Percentiles rank a stretch among this genome's conserved stretches.
phyloP scores from a whole-genome alignment of 129 eudicot species.

The Scalesia atractyloides region DNA sequence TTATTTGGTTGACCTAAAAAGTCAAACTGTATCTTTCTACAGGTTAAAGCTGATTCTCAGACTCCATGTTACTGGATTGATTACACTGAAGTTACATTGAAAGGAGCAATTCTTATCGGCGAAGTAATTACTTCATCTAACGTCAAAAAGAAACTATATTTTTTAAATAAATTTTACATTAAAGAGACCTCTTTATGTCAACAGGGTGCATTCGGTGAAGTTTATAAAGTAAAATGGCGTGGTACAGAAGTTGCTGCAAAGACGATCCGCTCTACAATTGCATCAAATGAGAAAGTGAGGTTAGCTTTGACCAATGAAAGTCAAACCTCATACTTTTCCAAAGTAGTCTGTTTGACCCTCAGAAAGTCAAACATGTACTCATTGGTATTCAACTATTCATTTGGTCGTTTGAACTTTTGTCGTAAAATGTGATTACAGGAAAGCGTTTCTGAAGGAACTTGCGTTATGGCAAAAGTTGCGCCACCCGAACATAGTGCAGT shows the following conservation, averaged over 20 bases:
- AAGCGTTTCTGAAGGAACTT: conserved; percentile 63
- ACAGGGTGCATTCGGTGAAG: conserved; percentile 78
- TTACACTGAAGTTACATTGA: conserved; percentile 48
- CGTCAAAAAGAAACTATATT: background rate
- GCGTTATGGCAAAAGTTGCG: conserved; percentile 68
- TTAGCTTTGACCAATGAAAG: conserved; percentile 32
- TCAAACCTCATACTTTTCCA: conserved; percentile 3
- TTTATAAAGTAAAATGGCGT: conserved; percentile 72
- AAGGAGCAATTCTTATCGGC: conserved; percentile 54
- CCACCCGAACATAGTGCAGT: conserved; percentile 75
- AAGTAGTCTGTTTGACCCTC: conserved; percentile 12
- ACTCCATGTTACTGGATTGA: conserved; percentile 54
- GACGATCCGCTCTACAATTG: conserved; percentile 64
- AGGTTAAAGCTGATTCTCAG: conserved; percentile 54
- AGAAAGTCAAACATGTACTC: conserved; percentile 4
- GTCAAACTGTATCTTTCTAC: conserved; percentile 20
- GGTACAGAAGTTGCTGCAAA: conserved; percentile 81
- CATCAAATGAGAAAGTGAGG: conserved; percentile 64
- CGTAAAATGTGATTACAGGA: conserved; percentile 31
- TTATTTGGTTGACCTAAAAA: conserved; percentile 16
- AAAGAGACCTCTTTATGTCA: conserved; percentile 18
- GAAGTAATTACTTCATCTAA: conserved; percentile 41
- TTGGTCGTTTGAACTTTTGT: conserved; percentile 1
- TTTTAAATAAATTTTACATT: background rate
- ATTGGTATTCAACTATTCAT: background rate